Base-by-base conservation (phyloP, 2,329 filamentous ascomycete genomes). In the Aureobasidium uvarum region DNA sequence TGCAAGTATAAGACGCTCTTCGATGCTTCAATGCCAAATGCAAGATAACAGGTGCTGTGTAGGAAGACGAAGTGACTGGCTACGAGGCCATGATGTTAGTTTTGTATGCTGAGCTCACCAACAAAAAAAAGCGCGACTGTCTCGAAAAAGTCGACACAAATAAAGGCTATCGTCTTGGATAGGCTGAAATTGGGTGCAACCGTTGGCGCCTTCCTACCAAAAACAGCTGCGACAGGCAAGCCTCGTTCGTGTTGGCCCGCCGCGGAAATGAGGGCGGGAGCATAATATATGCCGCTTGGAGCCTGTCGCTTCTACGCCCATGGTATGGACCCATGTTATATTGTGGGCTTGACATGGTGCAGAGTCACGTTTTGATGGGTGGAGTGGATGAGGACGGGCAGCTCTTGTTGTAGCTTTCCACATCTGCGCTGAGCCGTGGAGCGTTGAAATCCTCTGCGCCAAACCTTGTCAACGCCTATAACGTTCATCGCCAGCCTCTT, bases 231-330 rank as follows among this genome's bases (percentile, higher is more conserved):
- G 33, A 51, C 31, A 36, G 4, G 11, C 43, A 46, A 18, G 43
- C 41, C 43, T 48, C 58, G 33, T 62, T 62, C 58, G 58, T 62
- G 38, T 62, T 62, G 58, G 58, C 16, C 58, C 56, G 54, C 58
- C 33, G 58, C 45, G 45, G 45, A 62, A 45, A 50, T 39, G 33
- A 62, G 45, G 13, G 7, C 16, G 41, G 13, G 3, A 58, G 18
- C 18, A 36, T 18, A 5, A 23, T 10, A 16, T n/a, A 48, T n/a
- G 16, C 36, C 6, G 31, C n/a, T 11, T 60, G 28, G 2, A 31
- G 13, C 16, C 13, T 48, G 14, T n/a, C 10, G 14, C 28, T 60
- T 10, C 16, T 38, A 60, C 41, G 45, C 8, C 56, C n/a, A 36
- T 10, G 10, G 16, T 23, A 38, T 38, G 18, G 25, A 14, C 16